phyloP scores from a whole-genome alignment of 495 filamentous ascomycete species.

The Aspergillus bertholletiae region DNA sequence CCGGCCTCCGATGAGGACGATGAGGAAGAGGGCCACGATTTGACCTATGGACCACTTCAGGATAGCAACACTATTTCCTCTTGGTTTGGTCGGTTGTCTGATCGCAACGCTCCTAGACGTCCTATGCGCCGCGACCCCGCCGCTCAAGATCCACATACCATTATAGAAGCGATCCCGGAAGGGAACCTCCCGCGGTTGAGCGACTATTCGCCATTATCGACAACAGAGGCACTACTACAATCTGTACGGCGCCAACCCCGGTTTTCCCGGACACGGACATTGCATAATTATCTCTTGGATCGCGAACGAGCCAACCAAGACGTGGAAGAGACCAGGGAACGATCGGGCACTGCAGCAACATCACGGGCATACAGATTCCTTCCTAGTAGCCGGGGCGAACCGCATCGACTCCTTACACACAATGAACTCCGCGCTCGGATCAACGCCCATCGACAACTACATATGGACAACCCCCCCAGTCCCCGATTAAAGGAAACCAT shows the following conservation, averaged over 20 bases:
- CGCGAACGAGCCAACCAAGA: slow-evolving; percentile 34
- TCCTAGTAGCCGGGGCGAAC: slow-evolving; percentile 28
- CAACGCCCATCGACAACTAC: slow-evolving; percentile 48
- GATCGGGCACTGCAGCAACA: slow-evolving; percentile 14
- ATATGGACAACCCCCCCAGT: slow-evolving; percentile 41
- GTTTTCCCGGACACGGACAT: slow-evolving; percentile 40
- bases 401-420: slow-evolving; percentile 31
- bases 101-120: slow-evolving; percentile 25
- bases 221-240: slow-evolving; percentile 46
- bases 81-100: slow-evolving; percentile 28
- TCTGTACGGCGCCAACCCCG: slow-evolving; percentile 46
- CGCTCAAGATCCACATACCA: slow-evolving; percentile 11
- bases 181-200: slow-evolving; percentile 14
- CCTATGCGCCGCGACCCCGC: slow-evolving; percentile 23
- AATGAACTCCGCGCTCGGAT: slow-evolving; percentile 44
- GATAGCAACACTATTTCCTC: slow-evolving; percentile 20
- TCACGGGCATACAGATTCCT: slow-evolving; percentile 36
- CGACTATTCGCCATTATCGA: slow-evolving; percentile 21
- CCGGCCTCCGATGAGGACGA: slow-evolving; percentile 54
- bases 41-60: slow-evolving; percentile 31
- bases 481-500: slow-evolving; percentile 58
- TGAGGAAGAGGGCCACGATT: slow-evolving; percentile 28
- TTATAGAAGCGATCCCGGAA: slow-evolving; percentile 18
- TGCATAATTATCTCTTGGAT: slow-evolving; percentile 47
- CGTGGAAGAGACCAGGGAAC: slow-evolving; percentile 30